Evolutionary conservation across 2,329 filamentous ascomycete genomes (phyloP).

Genomic region (Ceratocystis eucalypticola): DNA sequence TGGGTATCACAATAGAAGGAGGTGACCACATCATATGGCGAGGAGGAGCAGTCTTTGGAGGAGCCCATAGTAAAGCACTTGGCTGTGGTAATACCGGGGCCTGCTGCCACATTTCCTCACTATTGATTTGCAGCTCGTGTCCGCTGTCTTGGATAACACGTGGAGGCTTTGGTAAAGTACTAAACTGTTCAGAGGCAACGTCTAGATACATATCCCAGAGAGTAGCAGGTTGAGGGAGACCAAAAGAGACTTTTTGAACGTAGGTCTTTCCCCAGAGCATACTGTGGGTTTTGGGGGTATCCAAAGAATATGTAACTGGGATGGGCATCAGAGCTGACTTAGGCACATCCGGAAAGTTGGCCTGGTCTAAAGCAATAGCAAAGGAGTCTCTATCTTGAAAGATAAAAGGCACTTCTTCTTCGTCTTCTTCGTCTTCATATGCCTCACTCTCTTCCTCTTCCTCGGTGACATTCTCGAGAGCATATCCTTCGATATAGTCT

Average conservation of each 20-base stretch:
- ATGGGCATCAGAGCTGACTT: slow-evolving; percentile 4
- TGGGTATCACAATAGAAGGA: background rate
- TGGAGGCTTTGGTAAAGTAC: background rate
- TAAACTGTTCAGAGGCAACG: slow-evolving; percentile 1
- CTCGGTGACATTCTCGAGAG: slow-evolving; percentile 19
- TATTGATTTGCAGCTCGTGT: slow-evolving; percentile 13
- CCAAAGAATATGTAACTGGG: background rate
- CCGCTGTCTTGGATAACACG: background rate
- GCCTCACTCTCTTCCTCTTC: background rate
- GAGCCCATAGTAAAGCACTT: slow-evolving; percentile 10
- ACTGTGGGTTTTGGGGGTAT: background rate
- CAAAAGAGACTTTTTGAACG: background rate
- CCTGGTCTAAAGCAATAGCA: slow-evolving; percentile 9
- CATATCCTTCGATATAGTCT: background rate
- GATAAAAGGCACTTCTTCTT: slow-evolving; percentile 11
- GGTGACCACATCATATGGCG: slow-evolving; percentile 11
- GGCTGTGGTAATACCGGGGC: background rate
- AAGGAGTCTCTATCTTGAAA: slow-evolving; percentile 17
- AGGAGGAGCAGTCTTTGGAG: background rate
- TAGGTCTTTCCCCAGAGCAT: slow-evolving; percentile 9
- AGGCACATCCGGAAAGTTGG: slow-evolving; percentile 7
- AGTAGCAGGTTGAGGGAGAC: slow-evolving; percentile 11
- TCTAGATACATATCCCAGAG: slow-evolving; percentile 16
- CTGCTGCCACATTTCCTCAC: background rate
- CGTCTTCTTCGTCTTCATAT: slow-evolving; percentile 15